Base-by-base conservation (phyloP, 2,329 filamentous ascomycete species). In the Cordyceps javanica region DNA sequence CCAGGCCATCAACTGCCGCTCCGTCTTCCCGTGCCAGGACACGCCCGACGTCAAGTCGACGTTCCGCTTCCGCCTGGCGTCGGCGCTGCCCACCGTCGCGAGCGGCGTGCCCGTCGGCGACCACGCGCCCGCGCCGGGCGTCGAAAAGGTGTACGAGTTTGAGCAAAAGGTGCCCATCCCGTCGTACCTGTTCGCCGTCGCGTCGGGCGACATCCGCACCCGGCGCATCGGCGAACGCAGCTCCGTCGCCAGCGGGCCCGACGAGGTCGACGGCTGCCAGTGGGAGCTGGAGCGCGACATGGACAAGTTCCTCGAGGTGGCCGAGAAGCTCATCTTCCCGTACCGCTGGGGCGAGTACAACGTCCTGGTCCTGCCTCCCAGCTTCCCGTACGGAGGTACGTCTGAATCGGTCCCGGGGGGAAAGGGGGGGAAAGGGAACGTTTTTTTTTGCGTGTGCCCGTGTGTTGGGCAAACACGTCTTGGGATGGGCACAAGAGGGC, bases 31-130 rank as follows among this genome's bases (percentile, higher is more conserved):
- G 7, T 97, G 93, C 73, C 93, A 97, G 76, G 94, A 99, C 69
- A 97, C 94, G 1, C 94, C 94, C 3, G 93, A 97, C 70, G 89
- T 97, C 66, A 99, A 99, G 77, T 91, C 90, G n/a, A 95, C 91
- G 1, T 91, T 92, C 73, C 86, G 87, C 61, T 97, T 97, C 77
- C 89, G 87, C 67, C 88, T 99, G 68, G 86, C 86, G 26, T 97
- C 91, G 25, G 85, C 88, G 5, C 81, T 96, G 14, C 91, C 91
- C 0, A 92, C 97, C n/a, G 84, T 97, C 58, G 92, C 93, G 32
- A 96, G 91, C 67, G 94, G 94, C 57, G 80, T 97, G 19, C 74
- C 80, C 6, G 76, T 78, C 16, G 72, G 72, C 30, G 69, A 74
- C 53, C 73, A 79, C 44, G 71, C 72, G 2, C 76, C 77, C 39